These are phyloP conservation scores for sunflower (Helianthus annuus) DNA, from an alignment of 129 eudicot species.

Conservation along the genomic window HanXRQr2.0-SUNRISE NC_035433.2:74278185-74278684, in stretches of 20 bases:
- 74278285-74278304: slow-evolving; percentile 70
- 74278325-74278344: slow-evolving; percentile 65
- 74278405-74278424: slow-evolving; percentile 79
- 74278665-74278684: slow-evolving; percentile 23
- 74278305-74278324: slow-evolving; percentile 72
- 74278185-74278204: too few relatives aligned
- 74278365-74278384: slow-evolving; percentile 53
- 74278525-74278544: slow-evolving; percentile 32
- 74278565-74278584: slow-evolving; percentile 16
- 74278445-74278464: slow-evolving; percentile 46
- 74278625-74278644: slow-evolving; percentile 32
- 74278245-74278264: too few relatives aligned
- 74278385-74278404: slow-evolving; percentile 70
- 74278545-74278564: slow-evolving; percentile 45
- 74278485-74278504: slow-evolving; percentile 31
- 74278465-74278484: slow-evolving; percentile 9
- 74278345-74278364: slow-evolving; percentile 56
- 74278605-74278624: slow-evolving; percentile 7
- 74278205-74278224: too few relatives aligned
- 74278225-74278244: too few relatives aligned
- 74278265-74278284: slow-evolving; percentile 46
- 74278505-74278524: slow-evolving; percentile 22
- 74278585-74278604: slow-evolving; percentile 25
- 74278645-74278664: background rate
- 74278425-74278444: slow-evolving; percentile 55